A percentile compares a stretch with the other conserved stretches of the same genome.
Conservation (phyloP, 352 stramenopile species). For the Pythium brassicae region DNA sequence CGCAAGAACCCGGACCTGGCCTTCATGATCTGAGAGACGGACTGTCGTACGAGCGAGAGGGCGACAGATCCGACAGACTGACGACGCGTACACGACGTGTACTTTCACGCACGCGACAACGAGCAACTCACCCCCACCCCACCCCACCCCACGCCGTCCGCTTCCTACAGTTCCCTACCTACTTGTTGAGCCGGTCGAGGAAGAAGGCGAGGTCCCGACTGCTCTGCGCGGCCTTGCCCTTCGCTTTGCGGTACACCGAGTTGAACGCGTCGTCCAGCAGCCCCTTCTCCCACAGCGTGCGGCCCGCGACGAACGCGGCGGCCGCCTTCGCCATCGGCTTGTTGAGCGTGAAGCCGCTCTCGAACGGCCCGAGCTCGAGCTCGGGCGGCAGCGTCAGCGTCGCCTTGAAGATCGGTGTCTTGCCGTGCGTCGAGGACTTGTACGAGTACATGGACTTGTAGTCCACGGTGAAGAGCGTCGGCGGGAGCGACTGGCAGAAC, state of each 20-base stretch:
- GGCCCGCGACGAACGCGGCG: slow-evolving; percentile 56
- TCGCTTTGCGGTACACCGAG: slow-evolving; percentile 67
- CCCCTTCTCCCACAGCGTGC: slow-evolving; percentile 40
- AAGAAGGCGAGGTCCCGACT: slow-evolving; percentile 54
- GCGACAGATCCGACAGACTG: too few relatives aligned
- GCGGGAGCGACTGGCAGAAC: slow-evolving; percentile 73
- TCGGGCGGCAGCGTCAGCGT: slow-evolving; percentile 47
- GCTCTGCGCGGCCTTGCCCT: slow-evolving; percentile 31
- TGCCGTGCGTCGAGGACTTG: slow-evolving; percentile 21
- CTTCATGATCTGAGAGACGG: slow-evolving; percentile 56
- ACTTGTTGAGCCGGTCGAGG: slow-evolving; percentile 36
- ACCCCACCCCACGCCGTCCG: too few relatives aligned
- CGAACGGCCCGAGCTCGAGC: slow-evolving; percentile 41
- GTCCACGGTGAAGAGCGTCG: slow-evolving; percentile 44
- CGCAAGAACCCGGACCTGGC: slow-evolving; percentile 69
- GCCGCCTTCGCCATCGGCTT: slow-evolving; percentile 58
- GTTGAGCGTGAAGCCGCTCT: slow-evolving; percentile 38
- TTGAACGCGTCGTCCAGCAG: slow-evolving; percentile 66
- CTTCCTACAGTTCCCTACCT: neutral
- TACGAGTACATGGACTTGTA: slow-evolving; percentile 55
- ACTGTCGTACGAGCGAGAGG: neutral
- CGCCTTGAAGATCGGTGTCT: slow-evolving; percentile 44
- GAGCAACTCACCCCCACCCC: too few relatives aligned
- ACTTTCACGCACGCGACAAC: too few relatives aligned
- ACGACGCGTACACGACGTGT: too few relatives aligned